Evolutionary conservation across 1,139 yeast genomes (phyloP), one percentile per base, ranked within the genome.

Genomic region (Blastobotrys arbuscula): DNA sequence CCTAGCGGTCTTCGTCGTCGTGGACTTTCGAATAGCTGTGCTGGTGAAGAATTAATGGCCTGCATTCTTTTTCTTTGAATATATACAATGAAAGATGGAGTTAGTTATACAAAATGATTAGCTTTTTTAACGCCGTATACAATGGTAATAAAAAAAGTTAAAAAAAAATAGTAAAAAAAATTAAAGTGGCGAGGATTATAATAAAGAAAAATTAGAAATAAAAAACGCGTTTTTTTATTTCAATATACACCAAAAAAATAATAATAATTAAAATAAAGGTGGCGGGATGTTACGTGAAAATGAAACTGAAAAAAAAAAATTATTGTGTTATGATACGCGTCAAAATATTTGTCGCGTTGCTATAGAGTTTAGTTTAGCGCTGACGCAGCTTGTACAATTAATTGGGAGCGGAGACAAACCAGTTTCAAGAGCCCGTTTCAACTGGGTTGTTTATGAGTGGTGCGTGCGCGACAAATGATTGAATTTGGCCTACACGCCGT

Each of bases 31-130:
- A 36, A 36, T 34, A 46, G n/a, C n/a, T 36, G 35, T 4, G 41
- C 45, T 28, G 51, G 51, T 16, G 51, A 48, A 30, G 48, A 44
- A 45, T 44, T 48, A 15, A 48, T 44, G 10, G 48, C 51, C 26
- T 23, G 36, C 43, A 42, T 38, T 19, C n/a, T 47, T 20, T 18
- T 33, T 34, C 7, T 16, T 37, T 24, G 9, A 6, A 7, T 7
- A 7, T 24, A 24, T 24, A 24, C 28, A 24, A 24, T 24, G 6
- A 24, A 24, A 7, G 28, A 24, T n/a, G n/a, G n/a, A n/a, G n/a
- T n/a, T n/a, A n/a, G n/a, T n/a, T n/a, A n/a, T n/a, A n/a, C n/a
- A n/a, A n/a, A n/a, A n/a, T n/a, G n/a, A n/a, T n/a, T n/a, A n/a
- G 31, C 13, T 28, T 21, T 20, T 2, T 7, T 4, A 18, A 30